Conservation (phyloP, 2,329 filamentous ascomycete species). For the Microdochium trichocladiopsis region DNA sequence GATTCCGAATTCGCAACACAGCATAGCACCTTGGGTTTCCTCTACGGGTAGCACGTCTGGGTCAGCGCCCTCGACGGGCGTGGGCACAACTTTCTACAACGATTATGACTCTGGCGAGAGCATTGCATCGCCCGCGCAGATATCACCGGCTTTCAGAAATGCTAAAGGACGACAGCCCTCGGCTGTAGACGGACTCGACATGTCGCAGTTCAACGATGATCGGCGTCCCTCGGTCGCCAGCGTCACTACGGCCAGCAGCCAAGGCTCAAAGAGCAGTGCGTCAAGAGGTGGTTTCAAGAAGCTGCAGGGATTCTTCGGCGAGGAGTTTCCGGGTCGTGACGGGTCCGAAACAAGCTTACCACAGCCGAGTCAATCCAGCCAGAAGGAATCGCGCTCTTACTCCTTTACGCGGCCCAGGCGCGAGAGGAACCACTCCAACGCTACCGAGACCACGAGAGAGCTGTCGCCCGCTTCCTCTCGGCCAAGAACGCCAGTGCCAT, state of each 20-base stretch:
- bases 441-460: conserved; percentile 65
- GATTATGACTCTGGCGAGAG: conserved; percentile 75
- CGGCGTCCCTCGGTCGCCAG: conserved; percentile 84
- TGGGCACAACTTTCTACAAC: conserved; percentile 61
- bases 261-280: conserved; percentile 69
- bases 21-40: conserved; percentile 53
- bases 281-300: conserved; percentile 71
- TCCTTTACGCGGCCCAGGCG: conserved; percentile 57
- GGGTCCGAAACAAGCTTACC: conserved; percentile 66
- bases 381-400: conserved; percentile 56
- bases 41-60: conserved; percentile 26
- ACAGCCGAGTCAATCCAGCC: conserved; percentile 28
- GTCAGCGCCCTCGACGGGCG: conserved; percentile 24
- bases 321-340: conserved; percentile 71
- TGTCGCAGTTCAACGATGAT: conserved; percentile 58
- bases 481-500: conserved; percentile 77
- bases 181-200: not conserved
- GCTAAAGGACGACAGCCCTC: conserved; percentile 14
- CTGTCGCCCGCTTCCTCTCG: conserved; percentile 69
- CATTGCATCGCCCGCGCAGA: conserved; percentile 52
- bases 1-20: conserved; percentile 43
- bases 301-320: conserved; percentile 86
- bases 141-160: conserved; percentile 63
- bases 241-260: conserved; percentile 77
- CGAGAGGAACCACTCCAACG: conserved; percentile 75